Base-by-base conservation (phyloP, 2,329 filamentous ascomycete genomes). In the Diaporthe velutina region DNA sequence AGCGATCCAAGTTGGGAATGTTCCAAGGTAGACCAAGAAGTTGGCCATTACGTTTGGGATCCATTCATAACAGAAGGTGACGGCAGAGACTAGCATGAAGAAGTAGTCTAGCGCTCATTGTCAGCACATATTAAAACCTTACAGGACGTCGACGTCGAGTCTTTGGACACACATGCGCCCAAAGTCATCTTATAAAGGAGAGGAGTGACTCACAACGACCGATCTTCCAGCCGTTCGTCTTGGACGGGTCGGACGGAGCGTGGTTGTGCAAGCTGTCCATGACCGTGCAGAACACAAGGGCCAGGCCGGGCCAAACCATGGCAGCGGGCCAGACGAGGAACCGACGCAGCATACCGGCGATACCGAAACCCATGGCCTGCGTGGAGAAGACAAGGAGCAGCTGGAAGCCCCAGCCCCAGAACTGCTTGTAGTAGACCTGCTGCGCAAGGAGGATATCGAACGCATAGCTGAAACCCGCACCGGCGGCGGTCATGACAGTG, bases 271-370 rank as follows among this genome's bases (percentile, higher is more conserved):
- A 77, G 0, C 82, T 81, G 28, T 80, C 77, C 77, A 83, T 84
- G 28, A 84, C 76, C 3, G 83, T 82, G 12, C 83, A 74, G 0
- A 81, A 83, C 0, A 81, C 80, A n/a, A 84, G 78, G 15, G 79
- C 78, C 6, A 75, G 78, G 2, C 64, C 64, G 8, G 82, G 82
- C 83, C 83, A 84, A 1, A 84, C 75, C 28, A 81, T 80, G 52
- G 82, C 78, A 12, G 80, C 77, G 1, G 82, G 83, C 71, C 84
- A 83, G n/a, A 84, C 80, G 19, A 79, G 80, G n/a, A 83, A 80
- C 9, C 81, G 81, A 30, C 82, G 81, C 10, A 82, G 77, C 35
- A 83, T 77, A 3, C 82, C 82, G 6, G 82, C 79, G 50, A 83
- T 79, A 7, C 82, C 82, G 2, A 82, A 78, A 17, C 82, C 82